Conservation (phyloP, 768 basidiomycete genomes). For the Suillus spraguei region DNA sequence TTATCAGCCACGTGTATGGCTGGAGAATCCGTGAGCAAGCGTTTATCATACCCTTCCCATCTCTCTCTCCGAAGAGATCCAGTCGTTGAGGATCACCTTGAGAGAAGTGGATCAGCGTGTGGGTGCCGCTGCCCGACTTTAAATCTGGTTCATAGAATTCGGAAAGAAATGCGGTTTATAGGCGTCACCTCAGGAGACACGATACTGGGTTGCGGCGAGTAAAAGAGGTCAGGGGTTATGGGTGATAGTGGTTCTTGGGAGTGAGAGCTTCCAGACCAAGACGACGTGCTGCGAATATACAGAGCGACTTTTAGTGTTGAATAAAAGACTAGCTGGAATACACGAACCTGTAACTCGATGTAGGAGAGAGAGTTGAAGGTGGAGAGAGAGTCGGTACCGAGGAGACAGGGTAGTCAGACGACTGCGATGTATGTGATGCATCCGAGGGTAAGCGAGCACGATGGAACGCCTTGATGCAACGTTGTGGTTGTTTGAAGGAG, state of each 20-base stretch:
- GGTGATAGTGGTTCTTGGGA: slow-evolving; percentile 19
- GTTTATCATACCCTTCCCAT: neutral
- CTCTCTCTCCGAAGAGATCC: slow-evolving; percentile 1
- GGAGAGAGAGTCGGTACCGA: slow-evolving; percentile 24
- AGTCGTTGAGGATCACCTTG: neutral
- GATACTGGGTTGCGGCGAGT: slow-evolving; percentile 15
- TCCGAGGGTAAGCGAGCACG: neutral
- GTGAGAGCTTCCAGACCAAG: slow-evolving; percentile 20
- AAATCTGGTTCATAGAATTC: slow-evolving; percentile 14
- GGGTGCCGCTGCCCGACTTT: neutral
- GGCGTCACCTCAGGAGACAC: slow-evolving; percentile 14
- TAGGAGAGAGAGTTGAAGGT: slow-evolving; percentile 19
- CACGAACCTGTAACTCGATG: slow-evolving; percentile 29
- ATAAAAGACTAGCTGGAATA: neutral
- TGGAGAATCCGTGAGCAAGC: neutral
- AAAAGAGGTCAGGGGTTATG: slow-evolving; percentile 23
- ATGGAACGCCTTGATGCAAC: neutral
- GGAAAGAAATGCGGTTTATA: slow-evolving; percentile 13
- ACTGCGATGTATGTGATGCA: neutral
- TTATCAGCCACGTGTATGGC: neutral
- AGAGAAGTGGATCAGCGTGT: neutral
- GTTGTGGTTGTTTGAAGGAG: neutral
- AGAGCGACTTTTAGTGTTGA: neutral
- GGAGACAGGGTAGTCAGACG: slow-evolving; percentile 15
- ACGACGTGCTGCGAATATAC: slow-evolving; percentile 13